Percentiles rank a stretch among this genome's conserved stretches.
These are phyloP conservation scores for Anthracocystis panici-leucophaei DNA, from an alignment of 1,284 basidiomycete species.

Conservation along the genomic window DNA sequence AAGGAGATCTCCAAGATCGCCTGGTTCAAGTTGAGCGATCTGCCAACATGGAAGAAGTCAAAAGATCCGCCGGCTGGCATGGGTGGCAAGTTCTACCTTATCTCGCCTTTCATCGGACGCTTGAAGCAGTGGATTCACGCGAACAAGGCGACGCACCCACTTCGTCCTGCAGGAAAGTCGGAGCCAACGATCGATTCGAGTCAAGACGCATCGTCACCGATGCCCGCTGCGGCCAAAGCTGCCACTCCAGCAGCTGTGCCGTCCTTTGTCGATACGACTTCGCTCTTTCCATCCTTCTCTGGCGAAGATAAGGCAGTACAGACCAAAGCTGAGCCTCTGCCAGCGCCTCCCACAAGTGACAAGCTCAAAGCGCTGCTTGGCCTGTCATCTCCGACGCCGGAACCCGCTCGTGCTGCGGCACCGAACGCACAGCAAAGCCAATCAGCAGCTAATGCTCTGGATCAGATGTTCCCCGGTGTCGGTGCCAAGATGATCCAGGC, in stretches of 20 bases:
- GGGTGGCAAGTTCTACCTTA: constrained; percentile 88
- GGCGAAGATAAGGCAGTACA: constrained; percentile 18
- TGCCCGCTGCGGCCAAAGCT: constrained; percentile 17
- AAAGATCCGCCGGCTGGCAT: constrained; percentile 73
- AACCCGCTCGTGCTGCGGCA: constrained; percentile 19
- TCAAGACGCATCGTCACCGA: constrained; percentile 14
- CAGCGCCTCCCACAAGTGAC: constrained; percentile 51
- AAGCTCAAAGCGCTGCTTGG: constrained; percentile 58
- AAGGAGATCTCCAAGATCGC: constrained; percentile 99
- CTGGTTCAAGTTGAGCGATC: constrained; percentile 90
- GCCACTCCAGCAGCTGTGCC: constrained; percentile 23
- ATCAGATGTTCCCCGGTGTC: constrained; percentile 41
- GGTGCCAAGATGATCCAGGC: constrained; percentile 52
- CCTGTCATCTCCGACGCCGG: constrained; percentile 33
- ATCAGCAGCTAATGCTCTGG: constrained; percentile 9
- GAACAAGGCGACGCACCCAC: constrained; percentile 58
- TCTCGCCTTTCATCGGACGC: constrained; percentile 85
- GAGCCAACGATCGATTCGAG: constrained; percentile 20
- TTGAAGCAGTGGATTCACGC: constrained; percentile 66
- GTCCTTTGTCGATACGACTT: constrained; percentile 40
- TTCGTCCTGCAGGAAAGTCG: constrained; percentile 23
- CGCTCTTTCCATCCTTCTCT: constrained; percentile 42
- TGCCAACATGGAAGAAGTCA: constrained; percentile 92
- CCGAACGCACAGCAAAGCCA: constrained; percentile 1
- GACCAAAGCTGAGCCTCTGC: constrained; percentile 35